Percentiles rank a stretch among this genome's conserved stretches.
These are phyloP conservation scores for Lachancea waltii DNA, from an alignment of 805 yeast species.

Conservation along the genomic window DNA sequence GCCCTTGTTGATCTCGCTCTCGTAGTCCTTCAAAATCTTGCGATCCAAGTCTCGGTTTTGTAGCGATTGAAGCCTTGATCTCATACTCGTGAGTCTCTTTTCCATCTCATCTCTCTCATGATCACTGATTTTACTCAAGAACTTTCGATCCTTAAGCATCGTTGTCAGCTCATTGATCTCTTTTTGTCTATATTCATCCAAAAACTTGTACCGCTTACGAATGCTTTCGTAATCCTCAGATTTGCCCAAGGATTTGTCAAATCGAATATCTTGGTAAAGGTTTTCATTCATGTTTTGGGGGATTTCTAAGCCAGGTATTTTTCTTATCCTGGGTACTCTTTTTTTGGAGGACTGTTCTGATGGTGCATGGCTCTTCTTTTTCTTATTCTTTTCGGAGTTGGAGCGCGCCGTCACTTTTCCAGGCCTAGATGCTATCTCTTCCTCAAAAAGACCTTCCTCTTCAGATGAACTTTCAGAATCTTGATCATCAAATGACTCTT, in stretches of 20 bases:
- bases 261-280: slow-evolving; percentile 75
- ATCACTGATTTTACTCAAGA: slow-evolving; percentile 37
- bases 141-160: slow-evolving; percentile 47
- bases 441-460: slow-evolving; percentile 36
- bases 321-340: slow-evolving; percentile 63
- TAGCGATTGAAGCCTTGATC: slow-evolving; percentile 60
- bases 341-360: slow-evolving; percentile 67
- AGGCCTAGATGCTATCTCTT: slow-evolving; percentile 28
- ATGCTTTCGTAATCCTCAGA: slow-evolving; percentile 64
- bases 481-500: slow-evolving; percentile 17
- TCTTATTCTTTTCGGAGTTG: slow-evolving; percentile 16
- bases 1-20: slow-evolving; percentile 46
- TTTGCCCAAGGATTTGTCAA: slow-evolving; percentile 84
- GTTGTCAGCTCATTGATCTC: slow-evolving; percentile 60
- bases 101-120: slow-evolving; percentile 48
- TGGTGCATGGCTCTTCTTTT: slow-evolving; percentile 79
- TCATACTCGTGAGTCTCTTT: slow-evolving; percentile 53
- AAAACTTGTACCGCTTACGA: slow-evolving; percentile 72
- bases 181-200: slow-evolving; percentile 75
- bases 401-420: slow-evolving; percentile 6
- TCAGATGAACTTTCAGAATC: slow-evolving; percentile 15
- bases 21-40: slow-evolving; percentile 55
- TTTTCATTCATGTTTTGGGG: slow-evolving; percentile 33
- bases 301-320: slow-evolving; percentile 59
- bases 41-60: slow-evolving; percentile 70